Evolutionary conservation across 768 basidiomycete genomes (phyloP).

Genomic region (Pholiota molesta): DNA sequence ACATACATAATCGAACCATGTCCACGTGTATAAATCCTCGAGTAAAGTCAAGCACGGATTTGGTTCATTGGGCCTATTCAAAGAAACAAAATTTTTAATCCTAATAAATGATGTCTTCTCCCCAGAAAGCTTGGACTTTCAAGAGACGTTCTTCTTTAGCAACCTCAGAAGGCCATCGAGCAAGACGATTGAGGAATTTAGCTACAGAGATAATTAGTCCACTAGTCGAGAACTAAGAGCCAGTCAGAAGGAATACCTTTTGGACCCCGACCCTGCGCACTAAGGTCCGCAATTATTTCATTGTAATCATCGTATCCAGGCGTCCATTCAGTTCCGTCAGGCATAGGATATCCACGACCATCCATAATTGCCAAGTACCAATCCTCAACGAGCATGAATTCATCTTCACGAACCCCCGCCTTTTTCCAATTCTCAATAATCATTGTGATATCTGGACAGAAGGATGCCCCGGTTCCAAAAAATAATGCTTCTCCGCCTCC

Average conservation of each 20-base stretch:
- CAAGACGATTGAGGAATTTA: conserved; percentile 9
- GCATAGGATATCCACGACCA: conserved; percentile 7
- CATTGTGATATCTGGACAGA: neutral
- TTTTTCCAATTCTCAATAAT: neutral
- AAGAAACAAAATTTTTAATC: too few species aligned
- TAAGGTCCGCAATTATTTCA: conserved; percentile 8
- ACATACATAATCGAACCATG: too few species aligned
- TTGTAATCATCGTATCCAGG: conserved; percentile 14
- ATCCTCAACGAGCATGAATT: neutral
- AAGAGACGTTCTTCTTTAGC: conserved; percentile 11
- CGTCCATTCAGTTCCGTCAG: conserved; percentile 11
- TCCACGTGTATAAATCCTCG: too few species aligned
- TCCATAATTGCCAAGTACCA: neutral
- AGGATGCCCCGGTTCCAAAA: neutral
- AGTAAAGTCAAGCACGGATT: too few species aligned
- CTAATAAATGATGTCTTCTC: too few species aligned
- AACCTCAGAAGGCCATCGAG: conserved; percentile 15
- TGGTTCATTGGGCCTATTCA: too few species aligned
- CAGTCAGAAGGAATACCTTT: neutral
- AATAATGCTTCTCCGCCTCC: neutral
- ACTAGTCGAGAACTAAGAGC: neutral
- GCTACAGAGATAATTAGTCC: conserved; percentile 3
- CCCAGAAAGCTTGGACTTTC: conserved; percentile 12
- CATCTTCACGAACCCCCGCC: neutral
- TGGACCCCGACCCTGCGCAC: conserved; percentile 6